Conservation (phyloP, 805 yeast genomes). For the Nakazawaea populi region DNA sequence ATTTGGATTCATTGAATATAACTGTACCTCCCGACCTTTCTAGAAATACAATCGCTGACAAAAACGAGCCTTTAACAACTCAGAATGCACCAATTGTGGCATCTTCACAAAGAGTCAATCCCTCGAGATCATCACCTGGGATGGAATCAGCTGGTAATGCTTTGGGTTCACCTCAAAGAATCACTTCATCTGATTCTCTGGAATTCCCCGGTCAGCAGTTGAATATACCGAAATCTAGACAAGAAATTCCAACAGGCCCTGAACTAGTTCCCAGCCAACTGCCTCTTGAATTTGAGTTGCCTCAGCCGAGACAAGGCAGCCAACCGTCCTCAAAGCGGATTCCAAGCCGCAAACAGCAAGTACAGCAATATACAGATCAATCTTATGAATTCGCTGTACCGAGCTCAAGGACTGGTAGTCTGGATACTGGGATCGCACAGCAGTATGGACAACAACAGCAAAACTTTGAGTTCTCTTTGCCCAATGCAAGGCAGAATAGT, state of each 20-base stretch:
- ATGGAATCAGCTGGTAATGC: background rate
- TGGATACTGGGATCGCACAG: too few species aligned
- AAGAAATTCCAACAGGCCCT: background rate
- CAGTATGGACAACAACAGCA: too few species aligned
- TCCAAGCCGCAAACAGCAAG: background rate
- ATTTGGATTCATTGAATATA: conserved; percentile 15
- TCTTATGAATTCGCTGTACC: too few species aligned
- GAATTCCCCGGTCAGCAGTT: conserved; percentile 6
- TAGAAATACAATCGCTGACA: too few species aligned
- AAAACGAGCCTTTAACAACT: background rate
- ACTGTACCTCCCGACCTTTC: background rate
- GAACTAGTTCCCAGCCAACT: background rate
- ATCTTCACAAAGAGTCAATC: background rate
- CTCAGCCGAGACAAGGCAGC: background rate
- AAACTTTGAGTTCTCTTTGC: too few species aligned
- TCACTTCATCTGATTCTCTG: conserved; percentile 5
- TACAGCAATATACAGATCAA: too few species aligned
- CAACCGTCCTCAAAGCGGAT: background rate
- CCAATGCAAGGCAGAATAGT: too few species aligned
- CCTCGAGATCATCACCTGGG: background rate
- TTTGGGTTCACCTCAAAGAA: background rate
- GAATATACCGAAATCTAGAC: conserved; percentile 2
- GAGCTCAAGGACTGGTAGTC: too few species aligned
- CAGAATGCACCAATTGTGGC: background rate
- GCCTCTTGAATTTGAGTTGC: background rate